Evolutionary conservation across 2,329 filamentous ascomycete genomes (phyloP).

Genomic region (Fusarium sp.): DNA sequence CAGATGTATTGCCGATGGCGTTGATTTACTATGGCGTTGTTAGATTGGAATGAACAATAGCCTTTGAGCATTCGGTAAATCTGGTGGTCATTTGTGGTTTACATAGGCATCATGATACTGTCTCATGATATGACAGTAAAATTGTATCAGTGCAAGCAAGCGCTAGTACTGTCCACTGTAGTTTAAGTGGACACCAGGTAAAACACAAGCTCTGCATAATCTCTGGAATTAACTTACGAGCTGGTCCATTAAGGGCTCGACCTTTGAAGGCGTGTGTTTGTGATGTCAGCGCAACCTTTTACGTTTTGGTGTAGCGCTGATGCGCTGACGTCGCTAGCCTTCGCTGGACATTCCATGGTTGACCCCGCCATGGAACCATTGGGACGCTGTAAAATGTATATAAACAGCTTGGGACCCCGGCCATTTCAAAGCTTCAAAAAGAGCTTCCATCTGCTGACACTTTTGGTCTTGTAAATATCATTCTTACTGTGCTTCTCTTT

Average conservation of each 20-base stretch:
- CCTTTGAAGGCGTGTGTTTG: slow-evolving; percentile 17
- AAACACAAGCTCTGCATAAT: background rate
- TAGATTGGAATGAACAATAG: slow-evolving; percentile 12
- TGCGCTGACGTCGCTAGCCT: slow-evolving; percentile 44
- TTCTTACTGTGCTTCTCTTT: background rate
- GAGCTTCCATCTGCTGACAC: slow-evolving; percentile 13
- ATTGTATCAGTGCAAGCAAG: background rate
- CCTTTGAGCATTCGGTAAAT: background rate
- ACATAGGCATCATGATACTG: slow-evolving; percentile 9
- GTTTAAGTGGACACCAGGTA: background rate
- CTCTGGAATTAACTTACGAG: background rate
- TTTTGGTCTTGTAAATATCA: background rate
- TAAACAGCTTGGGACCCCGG: slow-evolving; percentile 25
- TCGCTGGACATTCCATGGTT: slow-evolving; percentile 24
- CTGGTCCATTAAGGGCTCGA: background rate
- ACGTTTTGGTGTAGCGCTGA: slow-evolving; percentile 33
- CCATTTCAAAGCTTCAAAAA: slow-evolving; percentile 25
- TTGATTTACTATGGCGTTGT: slow-evolving; percentile 25
- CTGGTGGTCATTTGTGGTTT: background rate
- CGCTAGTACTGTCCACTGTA: background rate
- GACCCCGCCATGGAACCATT: slow-evolving; percentile 41
- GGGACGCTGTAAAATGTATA: slow-evolving; percentile 15
- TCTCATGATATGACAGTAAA: slow-evolving; percentile 18
- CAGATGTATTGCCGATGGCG: slow-evolving; percentile 4
- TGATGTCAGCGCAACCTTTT: slow-evolving; percentile 35